phyloP scores from a whole-genome alignment of 192 early-diverging fungal genomes.

The Tieghemiomyces parasiticus region DNA sequence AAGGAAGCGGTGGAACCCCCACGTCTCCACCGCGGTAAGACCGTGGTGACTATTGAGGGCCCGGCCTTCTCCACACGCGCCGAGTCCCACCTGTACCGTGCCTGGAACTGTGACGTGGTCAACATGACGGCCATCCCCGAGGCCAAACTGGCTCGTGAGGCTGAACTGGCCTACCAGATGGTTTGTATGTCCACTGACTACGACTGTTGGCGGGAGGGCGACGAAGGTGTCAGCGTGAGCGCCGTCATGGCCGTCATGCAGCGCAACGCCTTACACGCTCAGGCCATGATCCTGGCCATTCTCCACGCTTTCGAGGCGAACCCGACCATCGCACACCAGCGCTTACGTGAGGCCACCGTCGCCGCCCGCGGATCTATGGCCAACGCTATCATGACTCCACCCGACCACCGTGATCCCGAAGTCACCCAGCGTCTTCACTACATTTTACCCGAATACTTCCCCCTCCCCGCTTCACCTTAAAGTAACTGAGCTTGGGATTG shows the following conservation, averaged over 20 bases:
- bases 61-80: constrained; percentile 95
- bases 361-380: not conserved
- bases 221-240: constrained; percentile 73
- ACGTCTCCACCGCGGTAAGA: constrained; percentile 74
- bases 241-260: constrained; percentile 78
- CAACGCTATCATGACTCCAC: constrained; percentile 7
- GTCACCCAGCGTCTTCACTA: not conserved
- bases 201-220: constrained; percentile 72
- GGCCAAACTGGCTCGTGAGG: constrained; percentile 92
- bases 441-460: constrained; percentile 9
- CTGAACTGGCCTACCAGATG: constrained; percentile 97
- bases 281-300: constrained; percentile 52
- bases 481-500: too few species aligned
- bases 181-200: constrained; percentile 99
- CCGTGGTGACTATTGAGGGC: constrained; percentile 95
- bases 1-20: constrained; percentile 15
- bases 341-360: not conserved
- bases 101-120: constrained; percentile 86
- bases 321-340: constrained; percentile 38
- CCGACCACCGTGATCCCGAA: not conserved
- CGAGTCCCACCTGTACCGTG: constrained; percentile 91
- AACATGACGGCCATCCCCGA: constrained; percentile 98
- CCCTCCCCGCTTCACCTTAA: too few species aligned
- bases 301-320: too few species aligned
- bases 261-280: constrained; percentile 72